Base-by-base conservation (phyloP, 176 grass and related monocot species). In the Carex myosuroides region DNA sequence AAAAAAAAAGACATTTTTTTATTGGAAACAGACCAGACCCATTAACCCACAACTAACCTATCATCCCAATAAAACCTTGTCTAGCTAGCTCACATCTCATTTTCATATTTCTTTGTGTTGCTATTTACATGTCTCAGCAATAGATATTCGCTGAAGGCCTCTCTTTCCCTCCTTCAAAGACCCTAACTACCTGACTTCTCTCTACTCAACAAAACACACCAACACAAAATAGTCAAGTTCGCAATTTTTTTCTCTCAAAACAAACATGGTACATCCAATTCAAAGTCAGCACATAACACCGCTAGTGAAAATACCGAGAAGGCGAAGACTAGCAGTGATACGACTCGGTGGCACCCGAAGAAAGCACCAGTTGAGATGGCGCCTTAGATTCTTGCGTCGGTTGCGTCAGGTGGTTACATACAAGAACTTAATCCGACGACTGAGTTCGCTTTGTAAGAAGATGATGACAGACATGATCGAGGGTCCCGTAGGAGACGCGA, bases 251-350 rank as follows among this genome's bases (percentile, higher is more conserved):
- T 18, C 2, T 70, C 16, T 9, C 39, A 13, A 42, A 70, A 42
- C 8, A 70, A 44, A 7, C 39, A 75, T 75, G 70, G 70, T 75
- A 4, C 44, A 75, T 44, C 44, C 10, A 1, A 50, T 53, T 13
- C 70, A 21, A 26, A 29, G 20, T 26, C 70, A 5, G 4, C 44
- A 53, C 6, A 14, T 6, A 17, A 5, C 14, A 68, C 29, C 64
- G 32, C 64, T 6, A 33, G 14, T 37, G 8, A 67, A 6, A 26
- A 24, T 3, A 5, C 85, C 74, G 21, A 69, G 66, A 1, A 78
- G 91, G 35, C 91, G 84, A 3, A 90, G 87, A 85, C 65, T 90
- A 46, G 84, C 44, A 70, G 81, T 90, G 29, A 87, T 93, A 60
- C 91, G 88, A 0, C 91, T 93, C 42, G 91, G 88, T 63, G 37